A percentile compares a stretch with the other conserved stretches of the same genome.
Conservation (phyloP, 352 stramenopile species). For the Thalassiosira allenii region DNA sequence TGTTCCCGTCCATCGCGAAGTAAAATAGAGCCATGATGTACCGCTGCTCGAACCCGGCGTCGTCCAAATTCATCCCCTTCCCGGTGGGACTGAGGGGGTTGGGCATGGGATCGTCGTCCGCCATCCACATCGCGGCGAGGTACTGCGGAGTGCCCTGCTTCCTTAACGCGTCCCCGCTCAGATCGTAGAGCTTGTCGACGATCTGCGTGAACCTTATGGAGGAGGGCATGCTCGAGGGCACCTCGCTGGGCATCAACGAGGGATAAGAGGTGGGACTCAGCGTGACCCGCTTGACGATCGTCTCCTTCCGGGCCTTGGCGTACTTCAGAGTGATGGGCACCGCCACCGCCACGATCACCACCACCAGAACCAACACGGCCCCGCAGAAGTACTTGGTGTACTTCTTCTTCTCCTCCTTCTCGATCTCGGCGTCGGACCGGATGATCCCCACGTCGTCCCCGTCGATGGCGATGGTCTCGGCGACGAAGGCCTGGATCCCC, state of each 20-base stretch:
- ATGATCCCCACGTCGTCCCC: constrained; percentile 48
- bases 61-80: constrained; percentile 26
- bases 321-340: constrained; percentile 48
- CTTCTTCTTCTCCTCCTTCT: constrained; percentile 51
- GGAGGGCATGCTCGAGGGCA: constrained; percentile 25
- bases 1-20: constrained; percentile 63
- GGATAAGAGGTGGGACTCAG: constrained; percentile 29
- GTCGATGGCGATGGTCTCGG: constrained; percentile 52
- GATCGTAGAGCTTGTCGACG: constrained; percentile 13
- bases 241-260: constrained; percentile 20
- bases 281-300: constrained; percentile 20
- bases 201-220: constrained; percentile 37
- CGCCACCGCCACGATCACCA: constrained; percentile 35
- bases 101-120: constrained; percentile 39
- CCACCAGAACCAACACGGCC: constrained; percentile 19
- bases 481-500: constrained; percentile 53
- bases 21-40: constrained; percentile 74
- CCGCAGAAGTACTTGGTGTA: constrained; percentile 45
- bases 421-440: constrained; percentile 46
- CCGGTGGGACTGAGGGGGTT: neutral
- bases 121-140: constrained; percentile 59
- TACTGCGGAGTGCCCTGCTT: constrained; percentile 44
- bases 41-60: constrained; percentile 59
- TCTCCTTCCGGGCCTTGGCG: constrained; percentile 15
- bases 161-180: constrained; percentile 30